A percentile compares a stretch with the other conserved stretches of the same genome.
Evolutionary conservation across 495 filamentous ascomycete genomes (phyloP).

Genomic region (Physcia stellaris): DNA sequence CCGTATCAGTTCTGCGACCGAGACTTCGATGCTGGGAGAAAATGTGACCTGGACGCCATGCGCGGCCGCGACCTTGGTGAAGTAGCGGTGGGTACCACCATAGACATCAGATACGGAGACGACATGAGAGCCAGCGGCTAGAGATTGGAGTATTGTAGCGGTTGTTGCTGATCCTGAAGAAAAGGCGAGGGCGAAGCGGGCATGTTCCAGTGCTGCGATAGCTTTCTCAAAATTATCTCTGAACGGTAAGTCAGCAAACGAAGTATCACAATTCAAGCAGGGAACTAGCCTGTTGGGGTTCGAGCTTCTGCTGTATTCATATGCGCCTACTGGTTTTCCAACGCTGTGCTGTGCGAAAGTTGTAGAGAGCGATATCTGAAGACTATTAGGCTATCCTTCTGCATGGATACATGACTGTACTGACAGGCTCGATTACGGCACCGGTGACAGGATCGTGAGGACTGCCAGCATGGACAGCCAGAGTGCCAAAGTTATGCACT

Average conservation of each 20-base stretch:
- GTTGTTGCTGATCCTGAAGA: slow-evolving; percentile 91
- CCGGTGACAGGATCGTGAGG: slow-evolving; percentile 84
- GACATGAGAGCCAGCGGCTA: slow-evolving; percentile 85
- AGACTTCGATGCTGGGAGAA: slow-evolving; percentile 75
- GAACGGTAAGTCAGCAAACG: background rate
- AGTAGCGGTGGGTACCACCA: slow-evolving; percentile 94
- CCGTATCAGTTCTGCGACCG: slow-evolving; percentile 70
- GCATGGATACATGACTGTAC: slow-evolving; percentile 8
- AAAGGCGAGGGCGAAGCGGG: slow-evolving; percentile 87
- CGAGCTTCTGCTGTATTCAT: slow-evolving; percentile 82
- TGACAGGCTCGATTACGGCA: slow-evolving; percentile 79
- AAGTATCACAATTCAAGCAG: background rate
- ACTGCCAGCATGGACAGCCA: slow-evolving; percentile 85
- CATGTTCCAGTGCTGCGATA: slow-evolving; percentile 82
- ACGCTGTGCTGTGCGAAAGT: slow-evolving; percentile 82
- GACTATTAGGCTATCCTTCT: slow-evolving; percentile 3
- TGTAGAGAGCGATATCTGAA: slow-evolving; percentile 81
- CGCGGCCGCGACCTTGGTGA: slow-evolving; percentile 91
- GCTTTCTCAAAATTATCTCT: slow-evolving; percentile 84
- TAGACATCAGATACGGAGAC: slow-evolving; percentile 96
- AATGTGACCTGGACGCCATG: slow-evolving; percentile 94
- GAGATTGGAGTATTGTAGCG: slow-evolving; percentile 79
- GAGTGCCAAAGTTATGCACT: slow-evolving; percentile 68
- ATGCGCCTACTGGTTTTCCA: slow-evolving; percentile 68
- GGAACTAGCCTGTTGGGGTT: slow-evolving; percentile 68